phyloP scores from a whole-genome alignment of 2,329 filamentous ascomycete species.

The Trematosphaeria pertusa region DNA sequence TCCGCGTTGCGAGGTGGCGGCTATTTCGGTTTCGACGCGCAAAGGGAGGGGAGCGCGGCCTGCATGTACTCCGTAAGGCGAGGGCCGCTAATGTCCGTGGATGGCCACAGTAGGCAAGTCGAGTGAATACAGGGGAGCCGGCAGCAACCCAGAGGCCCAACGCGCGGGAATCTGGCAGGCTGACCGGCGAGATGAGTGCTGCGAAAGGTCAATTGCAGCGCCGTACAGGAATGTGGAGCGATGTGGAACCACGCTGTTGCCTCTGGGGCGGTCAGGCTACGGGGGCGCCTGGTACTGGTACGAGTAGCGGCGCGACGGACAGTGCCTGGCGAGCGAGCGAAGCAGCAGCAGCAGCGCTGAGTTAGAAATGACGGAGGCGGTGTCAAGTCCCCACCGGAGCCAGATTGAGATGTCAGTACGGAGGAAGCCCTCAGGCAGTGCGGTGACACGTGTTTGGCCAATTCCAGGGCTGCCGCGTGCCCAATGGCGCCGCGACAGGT shows the following conservation, averaged over 20 bases:
- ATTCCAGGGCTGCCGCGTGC: constrained; percentile 19
- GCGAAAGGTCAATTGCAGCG: constrained; percentile 22
- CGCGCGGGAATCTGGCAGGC: constrained; percentile 10
- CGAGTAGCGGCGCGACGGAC: too few relatives aligned
- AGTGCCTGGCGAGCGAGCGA: too few relatives aligned
- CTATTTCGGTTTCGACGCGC: constrained; percentile 26
- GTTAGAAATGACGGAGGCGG: constrained; percentile 29
- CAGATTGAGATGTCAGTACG: constrained; percentile 7
- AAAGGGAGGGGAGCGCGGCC: constrained; percentile 8
- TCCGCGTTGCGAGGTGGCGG: constrained; percentile 31
- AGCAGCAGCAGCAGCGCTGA: constrained; percentile 3
- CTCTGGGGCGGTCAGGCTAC: constrained; percentile 32
- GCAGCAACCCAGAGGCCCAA: too few relatives aligned
- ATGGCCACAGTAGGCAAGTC: constrained; percentile 9
- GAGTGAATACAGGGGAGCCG: constrained; percentile 4
- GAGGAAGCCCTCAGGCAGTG: constrained; percentile 7
- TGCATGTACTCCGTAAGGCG: constrained; percentile 6
- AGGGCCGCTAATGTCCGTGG: constrained; percentile 1
- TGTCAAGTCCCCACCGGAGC: constrained; percentile 20
- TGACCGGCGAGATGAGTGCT: constrained; percentile 13
- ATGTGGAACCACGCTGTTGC: constrained; percentile 30
- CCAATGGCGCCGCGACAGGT: constrained; percentile 32
- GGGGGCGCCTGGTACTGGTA: constrained; percentile 3
- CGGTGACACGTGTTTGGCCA: constrained; percentile 22
- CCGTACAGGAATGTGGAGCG: constrained; percentile 30